Evolutionary conservation across 2,329 filamentous ascomycete genomes (phyloP), one percentile per base, ranked within the genome.

Genomic region (Diplodia scrobiculata): DNA sequence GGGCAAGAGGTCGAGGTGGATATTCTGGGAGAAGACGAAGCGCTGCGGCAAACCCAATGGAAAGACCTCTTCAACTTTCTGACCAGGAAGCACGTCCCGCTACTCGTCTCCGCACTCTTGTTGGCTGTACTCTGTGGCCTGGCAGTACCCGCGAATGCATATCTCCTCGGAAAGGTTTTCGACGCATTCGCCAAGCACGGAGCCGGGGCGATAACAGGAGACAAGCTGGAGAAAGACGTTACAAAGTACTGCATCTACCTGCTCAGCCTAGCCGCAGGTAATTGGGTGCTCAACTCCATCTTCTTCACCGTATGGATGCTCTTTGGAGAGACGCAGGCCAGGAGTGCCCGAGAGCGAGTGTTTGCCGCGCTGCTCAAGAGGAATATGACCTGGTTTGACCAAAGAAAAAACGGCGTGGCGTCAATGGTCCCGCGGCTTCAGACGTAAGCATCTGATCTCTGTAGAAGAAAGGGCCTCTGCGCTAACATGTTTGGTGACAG

Each of bases 341-440:
- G 84, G 36, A 85, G 78, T 54, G 87, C 87, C 6, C 85, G 92
- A 5, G 80, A 83, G 17, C 80, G 78, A 5, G 77, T 95, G 2
- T 97, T 97, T 72, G 71, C 79, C 1, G 84, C 84, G 1, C 79
- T 98, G 41, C 74, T 96, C n/a, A 78, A 80, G 5, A 91, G 89
- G 73, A 86, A 94, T 13, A 86, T 95, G 73, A 82, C 84, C 53
- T 98, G 93, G 92, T 97, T 91, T 72, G 92, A 97, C 74, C 80
- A 83, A 19, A 84, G 88, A 62, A 81, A 85, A 45, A 87, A 91
- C 65, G 94, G 93, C 0, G 83, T 91, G 19, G 84, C 86, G 0
- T 88, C 91, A 19, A 82, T 95, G 50, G 80, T 96, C 19, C 84
- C 88, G 17, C 83, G 87, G 64, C 82, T 92, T 36, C 89, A 96